Conservation (phyloP, 139 green algal species). For the Coccomyxa sp. region DNA sequence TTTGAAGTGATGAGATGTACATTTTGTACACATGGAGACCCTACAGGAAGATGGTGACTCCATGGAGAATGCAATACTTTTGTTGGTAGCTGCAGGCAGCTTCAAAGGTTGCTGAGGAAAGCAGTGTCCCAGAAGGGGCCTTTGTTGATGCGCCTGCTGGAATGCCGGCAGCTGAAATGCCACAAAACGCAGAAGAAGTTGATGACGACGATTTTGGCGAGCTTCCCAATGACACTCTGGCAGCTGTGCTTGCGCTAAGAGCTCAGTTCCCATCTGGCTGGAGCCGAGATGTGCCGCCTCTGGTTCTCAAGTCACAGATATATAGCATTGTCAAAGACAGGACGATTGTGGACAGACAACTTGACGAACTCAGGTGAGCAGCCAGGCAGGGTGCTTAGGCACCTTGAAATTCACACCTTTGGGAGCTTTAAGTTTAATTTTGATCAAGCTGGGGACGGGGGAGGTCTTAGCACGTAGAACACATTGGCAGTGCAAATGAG, state of each 20-base stretch:
- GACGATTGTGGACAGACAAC: conserved; percentile 29
- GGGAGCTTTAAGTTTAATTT: too few species aligned
- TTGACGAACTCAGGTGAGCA: conserved; percentile 33
- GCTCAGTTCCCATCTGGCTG: background rate
- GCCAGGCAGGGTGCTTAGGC: too few species aligned
- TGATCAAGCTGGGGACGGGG: too few species aligned
- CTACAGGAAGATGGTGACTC: too few species aligned
- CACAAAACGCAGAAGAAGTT: background rate
- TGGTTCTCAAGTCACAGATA: conserved; percentile 27
- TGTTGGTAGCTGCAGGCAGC: too few species aligned
- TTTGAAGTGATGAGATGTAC: too few species aligned
- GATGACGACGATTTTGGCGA: background rate
- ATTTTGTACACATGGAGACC: too few species aligned
- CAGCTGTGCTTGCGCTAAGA: background rate
- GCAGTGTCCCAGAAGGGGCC: background rate
- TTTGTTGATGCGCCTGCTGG: background rate
- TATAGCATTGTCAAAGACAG: conserved; percentile 38
- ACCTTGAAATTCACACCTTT: too few species aligned
- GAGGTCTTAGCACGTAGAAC: too few species aligned
- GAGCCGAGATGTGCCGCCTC: background rate
- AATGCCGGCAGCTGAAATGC: background rate
- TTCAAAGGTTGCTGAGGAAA: background rate
- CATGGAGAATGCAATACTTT: too few species aligned
- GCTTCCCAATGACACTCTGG: background rate
- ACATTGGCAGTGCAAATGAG: too few species aligned